These are phyloP conservation scores for Aphanomyces astaci DNA, from an alignment of 352 stramenopile genomes.

Conservation along the genomic window DNA sequence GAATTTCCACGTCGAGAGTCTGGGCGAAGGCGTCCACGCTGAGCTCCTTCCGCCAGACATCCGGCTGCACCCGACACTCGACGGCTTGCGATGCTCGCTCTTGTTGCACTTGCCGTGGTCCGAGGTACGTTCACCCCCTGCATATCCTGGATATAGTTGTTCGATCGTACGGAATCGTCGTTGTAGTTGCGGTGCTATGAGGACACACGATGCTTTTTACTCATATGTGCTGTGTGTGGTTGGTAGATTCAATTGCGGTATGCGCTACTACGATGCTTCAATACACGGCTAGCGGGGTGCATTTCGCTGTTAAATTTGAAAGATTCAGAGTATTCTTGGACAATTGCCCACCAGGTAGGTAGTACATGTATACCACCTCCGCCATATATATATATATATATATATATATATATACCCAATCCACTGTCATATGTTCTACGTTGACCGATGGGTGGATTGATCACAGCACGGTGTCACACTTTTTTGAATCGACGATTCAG, in stretches of 20 bases:
- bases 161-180: not conserved
- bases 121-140: too few species aligned
- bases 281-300: conserved; percentile 55
- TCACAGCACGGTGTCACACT: too few species aligned
- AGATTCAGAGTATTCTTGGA: conserved; percentile 62
- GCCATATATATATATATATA: too few species aligned
- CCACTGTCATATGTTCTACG: too few species aligned
- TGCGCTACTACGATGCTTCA: conserved; percentile 75
- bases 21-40: conserved; percentile 20
- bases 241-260: conserved; percentile 61
- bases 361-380: too few species aligned
- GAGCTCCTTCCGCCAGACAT: conserved; percentile 69
- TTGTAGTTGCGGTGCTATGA: not conserved
- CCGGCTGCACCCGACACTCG: conserved; percentile 51
- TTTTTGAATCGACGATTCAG: too few species aligned
- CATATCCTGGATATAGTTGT: too few species aligned
- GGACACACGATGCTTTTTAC: not conserved
- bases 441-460: too few species aligned
- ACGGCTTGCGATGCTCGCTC: conserved; percentile 63
- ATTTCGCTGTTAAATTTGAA: conserved; percentile 70
- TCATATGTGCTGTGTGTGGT: too few species aligned
- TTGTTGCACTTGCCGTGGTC: conserved; percentile 43
- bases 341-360: conserved; percentile 44
- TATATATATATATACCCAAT: too few species aligned
- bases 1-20: conserved; percentile 60